Evolutionary conservation across 2,329 filamentous ascomycete species (phyloP).

Genomic region (Ophiostoma himal-ulmi): DNA sequence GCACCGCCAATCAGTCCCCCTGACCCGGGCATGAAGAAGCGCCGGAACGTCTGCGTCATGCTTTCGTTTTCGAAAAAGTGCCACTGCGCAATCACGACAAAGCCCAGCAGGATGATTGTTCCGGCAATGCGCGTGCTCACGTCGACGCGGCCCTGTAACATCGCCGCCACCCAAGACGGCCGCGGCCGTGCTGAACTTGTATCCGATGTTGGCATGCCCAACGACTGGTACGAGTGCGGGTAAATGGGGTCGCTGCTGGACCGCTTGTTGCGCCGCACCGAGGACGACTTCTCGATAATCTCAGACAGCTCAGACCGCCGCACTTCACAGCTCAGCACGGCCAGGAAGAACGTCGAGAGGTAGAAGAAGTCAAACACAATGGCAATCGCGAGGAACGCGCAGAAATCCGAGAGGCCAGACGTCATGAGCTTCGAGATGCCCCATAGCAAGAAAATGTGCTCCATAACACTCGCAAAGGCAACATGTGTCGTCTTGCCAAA

Average conservation of each 20-base stretch:
- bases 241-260: slow-evolving; percentile 3
- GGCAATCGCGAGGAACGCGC: slow-evolving; percentile 68
- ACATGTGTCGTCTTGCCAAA: slow-evolving; percentile 67
- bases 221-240: slow-evolving; percentile 21
- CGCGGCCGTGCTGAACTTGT: slow-evolving; percentile 26
- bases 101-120: slow-evolving; percentile 64
- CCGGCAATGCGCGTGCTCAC: slow-evolving; percentile 70
- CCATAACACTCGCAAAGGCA: slow-evolving; percentile 59
- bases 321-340: slow-evolving; percentile 74
- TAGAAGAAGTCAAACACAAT: slow-evolving; percentile 73
- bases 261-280: slow-evolving; percentile 34
- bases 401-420: slow-evolving; percentile 62
- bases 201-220: not conserved
- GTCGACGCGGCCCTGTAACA: slow-evolving; percentile 60
- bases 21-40: slow-evolving; percentile 26
- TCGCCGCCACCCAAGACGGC: slow-evolving; percentile 54
- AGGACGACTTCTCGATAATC: slow-evolving; percentile 54
- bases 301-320: slow-evolving; percentile 69
- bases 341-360: slow-evolving; percentile 71
- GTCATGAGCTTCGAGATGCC: slow-evolving; percentile 61
- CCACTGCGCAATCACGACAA: slow-evolving; percentile 68
- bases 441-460: slow-evolving; percentile 63
- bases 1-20: not conserved
- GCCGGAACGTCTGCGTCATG: slow-evolving; percentile 29
- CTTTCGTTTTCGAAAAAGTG: slow-evolving; percentile 63